Evolutionary conservation across 495 filamentous ascomycete species (phyloP).

Genomic region (Mycothermus thermophilus): DNA sequence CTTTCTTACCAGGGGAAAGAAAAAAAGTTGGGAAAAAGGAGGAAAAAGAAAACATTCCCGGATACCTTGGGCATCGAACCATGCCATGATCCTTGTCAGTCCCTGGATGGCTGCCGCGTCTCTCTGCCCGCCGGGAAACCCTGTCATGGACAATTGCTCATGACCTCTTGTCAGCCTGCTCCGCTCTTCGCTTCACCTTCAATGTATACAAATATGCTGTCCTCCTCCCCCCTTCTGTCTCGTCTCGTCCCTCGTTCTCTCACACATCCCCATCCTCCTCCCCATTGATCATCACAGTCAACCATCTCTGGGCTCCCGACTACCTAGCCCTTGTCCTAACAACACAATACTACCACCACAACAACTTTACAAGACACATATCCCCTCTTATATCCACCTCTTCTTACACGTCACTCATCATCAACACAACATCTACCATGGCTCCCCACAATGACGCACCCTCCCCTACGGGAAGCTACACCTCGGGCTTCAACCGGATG

Average conservation of each 20-base stretch:
- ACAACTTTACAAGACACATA: too few relatives aligned
- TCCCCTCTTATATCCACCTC: background rate
- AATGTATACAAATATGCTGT: conserved; percentile 21
- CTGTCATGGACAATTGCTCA: background rate
- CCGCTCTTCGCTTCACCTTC: conserved; percentile 2
- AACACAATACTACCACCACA: too few relatives aligned
- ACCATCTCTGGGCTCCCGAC: too few relatives aligned
- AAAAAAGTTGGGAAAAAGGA: background rate
- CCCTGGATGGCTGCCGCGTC: conserved; percentile 9
- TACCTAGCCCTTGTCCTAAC: too few relatives aligned
- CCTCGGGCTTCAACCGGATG: conserved; percentile 30
- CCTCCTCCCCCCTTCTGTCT: conserved; percentile 8
- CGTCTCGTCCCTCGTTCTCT: conserved; percentile 5
- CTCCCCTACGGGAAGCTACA: conserved; percentile 34
- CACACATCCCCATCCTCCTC: too few relatives aligned
- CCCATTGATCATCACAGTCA: too few relatives aligned
- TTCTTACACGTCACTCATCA: background rate
- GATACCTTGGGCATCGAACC: conserved; percentile 2
- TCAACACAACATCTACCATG: conserved; percentile 19
- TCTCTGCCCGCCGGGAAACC: conserved; percentile 8
- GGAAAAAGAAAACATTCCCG: conserved; percentile 1
- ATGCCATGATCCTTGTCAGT: conserved; percentile 1
- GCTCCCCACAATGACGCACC: conserved; percentile 39
- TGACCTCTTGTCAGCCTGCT: background rate
- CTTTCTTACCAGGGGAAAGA: too few relatives aligned